Percentiles rank a stretch among this genome's conserved stretches.
Evolutionary conservation across 768 basidiomycete genomes (phyloP).

Genomic region (Tylopilus sp.): DNA sequence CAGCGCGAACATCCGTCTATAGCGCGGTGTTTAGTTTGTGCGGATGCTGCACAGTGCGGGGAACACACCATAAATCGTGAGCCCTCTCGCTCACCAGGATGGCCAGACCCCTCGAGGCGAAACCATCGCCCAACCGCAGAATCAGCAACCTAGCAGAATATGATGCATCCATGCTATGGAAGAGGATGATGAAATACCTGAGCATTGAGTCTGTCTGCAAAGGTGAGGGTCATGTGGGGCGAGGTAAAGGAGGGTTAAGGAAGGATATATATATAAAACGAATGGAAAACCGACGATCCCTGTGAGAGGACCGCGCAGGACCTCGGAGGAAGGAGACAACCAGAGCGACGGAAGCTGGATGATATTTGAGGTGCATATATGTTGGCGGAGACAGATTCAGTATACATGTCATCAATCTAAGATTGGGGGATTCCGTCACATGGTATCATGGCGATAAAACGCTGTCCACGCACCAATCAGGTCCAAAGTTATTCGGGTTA

Average conservation of each 20-base stretch:
- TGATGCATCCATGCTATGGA: background rate
- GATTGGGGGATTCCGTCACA: conserved; percentile 14
- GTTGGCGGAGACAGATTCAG: conserved; percentile 10
- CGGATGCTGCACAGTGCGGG: background rate
- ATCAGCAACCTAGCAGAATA: conserved; percentile 34
- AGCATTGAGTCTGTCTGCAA: conserved; percentile 41
- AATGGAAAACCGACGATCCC: conserved; percentile 7
- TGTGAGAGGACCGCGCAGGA: background rate
- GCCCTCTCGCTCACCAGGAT: conserved; percentile 56
- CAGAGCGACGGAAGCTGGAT: background rate
- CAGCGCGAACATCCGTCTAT: conserved; percentile 76
- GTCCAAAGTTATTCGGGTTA: background rate
- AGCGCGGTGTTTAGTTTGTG: conserved; percentile 5
- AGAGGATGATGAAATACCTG: conserved; percentile 25
- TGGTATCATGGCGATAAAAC: conserved; percentile 24
- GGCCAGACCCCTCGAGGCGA: conserved; percentile 68
- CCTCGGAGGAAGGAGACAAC: conserved; percentile 7
- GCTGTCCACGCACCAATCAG: conserved; percentile 11
- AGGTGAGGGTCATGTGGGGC: conserved; percentile 35
- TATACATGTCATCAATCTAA: conserved; percentile 18
- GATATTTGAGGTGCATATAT: conserved; percentile 11
- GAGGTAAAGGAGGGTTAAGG: conserved; percentile 18
- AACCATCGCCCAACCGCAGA: conserved; percentile 61
- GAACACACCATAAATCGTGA: conserved; percentile 54
- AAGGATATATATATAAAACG: conserved; percentile 25